Base-by-base conservation (phyloP, 2,329 filamentous ascomycete genomes). In the Fusarium gaditjirri region DNA sequence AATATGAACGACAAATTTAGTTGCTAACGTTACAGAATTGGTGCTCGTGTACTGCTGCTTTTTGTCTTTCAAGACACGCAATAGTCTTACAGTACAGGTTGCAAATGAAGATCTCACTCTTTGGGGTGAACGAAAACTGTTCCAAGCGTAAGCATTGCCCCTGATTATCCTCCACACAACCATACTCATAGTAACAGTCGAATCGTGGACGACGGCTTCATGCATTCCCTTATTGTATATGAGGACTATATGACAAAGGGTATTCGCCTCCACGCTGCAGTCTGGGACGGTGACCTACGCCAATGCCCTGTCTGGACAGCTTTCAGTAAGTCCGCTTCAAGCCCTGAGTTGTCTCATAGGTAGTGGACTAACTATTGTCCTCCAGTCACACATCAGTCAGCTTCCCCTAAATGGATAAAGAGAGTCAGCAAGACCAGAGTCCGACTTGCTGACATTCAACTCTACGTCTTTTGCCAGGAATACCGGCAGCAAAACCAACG, bases 271-370 rank as follows among this genome's bases (percentile, higher is more conserved):
- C 88, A 90, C 52, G 87, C 88, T 17, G 83, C 86, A 3, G 84
- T 89, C 1, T 86, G 84, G 82, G 84, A 86, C n/a, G 89, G 88
- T 5, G 84, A 86, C 56, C 76, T 90, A 54, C 82, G 81, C 35
- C 82, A 82, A 55, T 89, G 87, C 72, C 89, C 89, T 3, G 84
- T 91, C 13, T 91, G 89, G 89, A 91, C 89, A 5, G 89, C 89
- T 5, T 91, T 91, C 73, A 81, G 89, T 90, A 81, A 31, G 85
- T 70, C n/a, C 17, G 23, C 17, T 16, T 36, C 31, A 25, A 23
- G 4, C 33, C 19, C 27, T 5, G 29, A 27, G 23, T 53, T 41
- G 10, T 41, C 23, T n/a, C 14, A 27, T 53, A 7, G 35, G 31
- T 2, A 41, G 27, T 58, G 38, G 43, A 58, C 43, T 60, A 64